Base-by-base conservation (phyloP, 1,139 yeast genomes). In the Geotrichum fermentans region DNA sequence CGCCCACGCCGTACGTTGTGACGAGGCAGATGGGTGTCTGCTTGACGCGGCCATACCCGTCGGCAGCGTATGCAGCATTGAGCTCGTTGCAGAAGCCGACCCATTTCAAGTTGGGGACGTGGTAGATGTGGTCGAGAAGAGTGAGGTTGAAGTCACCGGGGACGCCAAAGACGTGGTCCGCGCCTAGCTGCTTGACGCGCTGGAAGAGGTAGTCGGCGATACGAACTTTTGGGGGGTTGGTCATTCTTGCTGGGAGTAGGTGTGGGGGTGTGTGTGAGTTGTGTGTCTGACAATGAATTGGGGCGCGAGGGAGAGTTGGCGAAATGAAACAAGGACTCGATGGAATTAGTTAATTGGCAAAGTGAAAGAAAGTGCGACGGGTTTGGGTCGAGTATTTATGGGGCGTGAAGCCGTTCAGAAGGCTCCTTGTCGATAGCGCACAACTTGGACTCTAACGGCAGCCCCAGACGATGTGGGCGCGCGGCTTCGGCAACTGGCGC, bases 1-100 rank as follows among this genome's bases (percentile, higher is more conserved):
- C 96, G 52, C 96, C 96, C 44, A 88, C 96, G 50, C 95, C 96
- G 66, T 74, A 84, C 16, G 87, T 80, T 36, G 87, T 78, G 51
- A 70, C 61, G 40, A 70, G 52, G 11, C 65, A 73, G 26, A 69
- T 72, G 2, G 72, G 72, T 14, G 55, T 69, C 30, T 63, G 61
- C 33, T 75, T 67, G 40, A 73, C 74, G 55, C 85, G 77, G 17
- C 86, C 79, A 61, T 83, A 85, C 18, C 90, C 94, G 59, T 85
- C 94, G 28, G 85, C 88, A 21, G 89, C 84, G 60, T 85, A 85
- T 20, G 88, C 83, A 21, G 82, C 81, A 56, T 79, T 79, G 52
- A 79, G 66, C 64, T 79, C 84, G 60, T 79, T 79, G 62, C 83
- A 79, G 57, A 75, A 74, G 47, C 84, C 84, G 22, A 79, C 72